Conservation (phyloP, 306 rosid genomes). For the Cicer cuneatum region DNA sequence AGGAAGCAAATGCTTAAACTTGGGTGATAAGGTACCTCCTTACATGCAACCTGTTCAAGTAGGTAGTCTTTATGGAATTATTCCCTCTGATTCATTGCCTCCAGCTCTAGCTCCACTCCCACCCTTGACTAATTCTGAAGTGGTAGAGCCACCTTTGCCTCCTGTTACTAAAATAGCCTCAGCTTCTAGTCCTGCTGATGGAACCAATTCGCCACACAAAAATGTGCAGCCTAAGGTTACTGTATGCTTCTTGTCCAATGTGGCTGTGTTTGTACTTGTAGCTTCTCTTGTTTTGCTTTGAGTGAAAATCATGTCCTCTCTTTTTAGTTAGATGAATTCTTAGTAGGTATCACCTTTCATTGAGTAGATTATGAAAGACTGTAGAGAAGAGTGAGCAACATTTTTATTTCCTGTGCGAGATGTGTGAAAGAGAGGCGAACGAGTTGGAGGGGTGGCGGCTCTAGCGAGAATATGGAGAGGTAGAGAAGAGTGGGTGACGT, state of each 20-base stretch:
- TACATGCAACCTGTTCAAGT: conserved; percentile 61
- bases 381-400: no score
- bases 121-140: conserved; percentile 51
- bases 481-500: no score
- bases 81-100: conserved; percentile 39
- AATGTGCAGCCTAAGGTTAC: conserved; percentile 59
- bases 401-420: no score
- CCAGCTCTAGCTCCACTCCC: conserved; percentile 72
- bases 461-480: no score
- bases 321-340: neutral
- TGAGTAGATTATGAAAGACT: neutral
- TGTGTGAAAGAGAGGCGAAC: no score
- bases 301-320: neutral
- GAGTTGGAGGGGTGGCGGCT: no score
- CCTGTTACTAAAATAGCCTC: conserved; percentile 15
- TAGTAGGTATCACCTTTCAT: neutral
- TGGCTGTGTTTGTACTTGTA: conserved; percentile 54
- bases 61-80: conserved; percentile 46
- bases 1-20: conserved; percentile 66
- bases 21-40: conserved; percentile 31
- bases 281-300: conserved; percentile 46
- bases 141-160: conserved; percentile 76
- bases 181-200: conserved; percentile 42
- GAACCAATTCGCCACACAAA: conserved; percentile 21
- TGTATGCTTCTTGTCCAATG: conserved; percentile 46